These are phyloP conservation scores for Chlorociboria aeruginascens DNA, from an alignment of 495 filamentous ascomycete genomes.

Conservation along the genomic window DNA sequence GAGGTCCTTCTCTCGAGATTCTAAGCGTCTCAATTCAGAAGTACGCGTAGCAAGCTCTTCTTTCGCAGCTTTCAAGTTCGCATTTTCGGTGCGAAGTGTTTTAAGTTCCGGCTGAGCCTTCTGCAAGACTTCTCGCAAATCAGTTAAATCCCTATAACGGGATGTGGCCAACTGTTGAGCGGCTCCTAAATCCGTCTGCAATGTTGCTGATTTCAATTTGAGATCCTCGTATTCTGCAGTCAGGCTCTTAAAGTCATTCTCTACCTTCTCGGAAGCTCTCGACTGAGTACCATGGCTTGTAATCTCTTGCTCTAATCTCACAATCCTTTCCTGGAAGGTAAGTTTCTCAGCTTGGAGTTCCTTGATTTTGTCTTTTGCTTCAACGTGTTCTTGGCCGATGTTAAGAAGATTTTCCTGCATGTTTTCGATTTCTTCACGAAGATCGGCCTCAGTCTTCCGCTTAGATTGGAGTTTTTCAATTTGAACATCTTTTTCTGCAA, in stretches of 20 bases:
- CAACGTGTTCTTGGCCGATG: slow-evolving; percentile 70
- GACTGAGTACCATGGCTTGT: slow-evolving; percentile 27
- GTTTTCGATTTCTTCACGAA: slow-evolving; percentile 77
- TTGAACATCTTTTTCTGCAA: slow-evolving; percentile 30
- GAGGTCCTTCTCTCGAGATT: slow-evolving; percentile 70
- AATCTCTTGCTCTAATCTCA: slow-evolving; percentile 52
- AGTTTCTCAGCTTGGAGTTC: slow-evolving; percentile 47
- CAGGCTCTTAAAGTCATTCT: slow-evolving; percentile 46
- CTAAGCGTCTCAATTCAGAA: slow-evolving; percentile 57
- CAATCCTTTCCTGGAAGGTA: slow-evolving; percentile 48
- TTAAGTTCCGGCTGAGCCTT: slow-evolving; percentile 80
- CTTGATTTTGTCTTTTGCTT: slow-evolving; percentile 70
- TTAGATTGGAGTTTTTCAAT: slow-evolving; percentile 46
- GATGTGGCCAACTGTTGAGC: slow-evolving; percentile 74
- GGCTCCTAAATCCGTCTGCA: slow-evolving; percentile 78
- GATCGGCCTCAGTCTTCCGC: slow-evolving; percentile 63
- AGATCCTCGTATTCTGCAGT: slow-evolving; percentile 63
- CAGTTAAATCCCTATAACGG: slow-evolving; percentile 78
- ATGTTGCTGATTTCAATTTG: slow-evolving; percentile 50
- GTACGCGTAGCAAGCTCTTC: slow-evolving; percentile 59
- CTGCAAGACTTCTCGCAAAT: slow-evolving; percentile 63
- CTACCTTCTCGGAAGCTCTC: slow-evolving; percentile 34
- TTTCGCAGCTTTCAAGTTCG: slow-evolving; percentile 55
- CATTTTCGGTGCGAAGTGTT: slow-evolving; percentile 60
- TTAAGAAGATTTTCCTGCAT: slow-evolving; percentile 66